Base-by-base conservation (phyloP, 805 yeast genomes). In the Yarrowia sp. region DNA sequence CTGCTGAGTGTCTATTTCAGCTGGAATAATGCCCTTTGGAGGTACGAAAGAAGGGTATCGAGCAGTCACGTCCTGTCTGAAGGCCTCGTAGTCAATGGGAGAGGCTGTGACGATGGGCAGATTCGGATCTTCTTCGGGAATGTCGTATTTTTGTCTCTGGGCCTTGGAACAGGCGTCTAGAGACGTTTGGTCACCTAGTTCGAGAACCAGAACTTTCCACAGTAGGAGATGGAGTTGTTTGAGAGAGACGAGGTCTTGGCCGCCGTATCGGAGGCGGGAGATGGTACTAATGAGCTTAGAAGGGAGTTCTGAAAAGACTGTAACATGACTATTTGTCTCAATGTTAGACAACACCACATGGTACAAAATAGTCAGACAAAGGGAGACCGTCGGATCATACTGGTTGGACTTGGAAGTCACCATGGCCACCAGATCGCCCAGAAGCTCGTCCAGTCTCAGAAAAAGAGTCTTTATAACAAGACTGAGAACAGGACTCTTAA, bases 41-140 rank as follows among this genome's bases (percentile, higher is more conserved):
- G 89, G 85, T 6, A 79, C 74, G 70, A 81, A 88, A 5, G 90
- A 79, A 0, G 99, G 98, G 74, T 87, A 94, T 70, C 96, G 83
- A 12, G 91, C 84, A 4, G 82, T 76, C 2, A 93, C 76, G 69
- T 91, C 96, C 65, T 90, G 90, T 70, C 92, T 81, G 74, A 90
- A 92, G 8, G 90, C 86, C 73, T 86, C 87, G 74, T 91, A 94
- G 71, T 93, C 97, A n/a, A 91, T 77, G 0, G 97, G 97, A 0
- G 97, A 87, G 10, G 93, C 87, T 0, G 81, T 60, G 83, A 78
- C 61, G 74, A 58, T 4, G 2, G 64, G 64, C 3, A 30, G 30
- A 5, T 75, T 56, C 72, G 75, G 68, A 49, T 74, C 68, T 1
- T 75, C 71, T 2, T 20, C 71, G n/a, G 72, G 70, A 33, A 78